Base-by-base conservation (phyloP, 495 filamentous ascomycete genomes). In the Zalerion maritima region DNA sequence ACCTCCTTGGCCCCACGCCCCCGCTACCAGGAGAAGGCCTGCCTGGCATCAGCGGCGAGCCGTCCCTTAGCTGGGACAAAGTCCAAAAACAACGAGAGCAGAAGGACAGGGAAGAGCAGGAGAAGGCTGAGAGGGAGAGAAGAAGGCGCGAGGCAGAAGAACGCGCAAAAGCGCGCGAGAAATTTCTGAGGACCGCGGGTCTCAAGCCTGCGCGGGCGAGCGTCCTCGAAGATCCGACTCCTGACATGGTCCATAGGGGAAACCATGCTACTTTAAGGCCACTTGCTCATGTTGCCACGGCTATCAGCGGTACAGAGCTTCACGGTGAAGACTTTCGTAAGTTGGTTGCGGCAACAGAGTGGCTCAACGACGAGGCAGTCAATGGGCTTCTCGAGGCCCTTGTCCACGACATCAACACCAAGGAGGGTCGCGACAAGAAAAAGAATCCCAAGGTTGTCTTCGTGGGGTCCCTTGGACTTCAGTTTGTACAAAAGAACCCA, bases 281-380 rank as follows among this genome's bases (percentile, higher is more conserved):
- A n/a, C n/a, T n/a, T n/a, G 24, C 43, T 4, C 29, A 44, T 12
- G 36, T 71, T 18, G 64, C 61, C 2, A 60, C 40, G 14, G 68
- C 60, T 2, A 51, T 58, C 3, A 58, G 67, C 12, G 75, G 75
- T 4, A 64, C 68, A 3, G 50, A 61, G 2, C 47, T 91, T 6
- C 64, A 45, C 12, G 52, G 59, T 3, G 60, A 61, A 28, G 80
- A 87, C 39, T 75, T 92, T 20, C 50, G 50, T 14, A 55, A 66
- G 52, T 32, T 86, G 29, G 52, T 77, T 11, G 50, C 51, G 9
- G 32, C 49, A 2, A 42, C 47, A 6, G 57, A 52, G 0, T 94
- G 84, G 84, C 56, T 94, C 0, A 89, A 92, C 41, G 83, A 92
- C 47, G 77, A 85, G 29, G 65, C 81, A 12, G 75, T 92, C 41